Evolutionary conservation across 192 early-diverging fungal species (phyloP).

Genomic region (Coemansia sp.): DNA sequence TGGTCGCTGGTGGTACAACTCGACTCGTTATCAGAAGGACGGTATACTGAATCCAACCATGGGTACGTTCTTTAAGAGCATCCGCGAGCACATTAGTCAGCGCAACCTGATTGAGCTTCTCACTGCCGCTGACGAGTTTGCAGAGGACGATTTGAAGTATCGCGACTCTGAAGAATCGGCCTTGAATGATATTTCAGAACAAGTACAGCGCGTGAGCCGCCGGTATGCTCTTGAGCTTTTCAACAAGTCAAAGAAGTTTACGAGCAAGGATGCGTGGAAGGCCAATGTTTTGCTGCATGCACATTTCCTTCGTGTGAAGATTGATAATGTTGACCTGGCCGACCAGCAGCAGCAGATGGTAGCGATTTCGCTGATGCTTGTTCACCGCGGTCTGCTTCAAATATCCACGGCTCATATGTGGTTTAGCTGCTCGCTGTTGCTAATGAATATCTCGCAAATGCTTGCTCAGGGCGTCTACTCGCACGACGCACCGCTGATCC

Average conservation of each 20-base stretch:
- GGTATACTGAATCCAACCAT: slow-evolving; percentile 87
- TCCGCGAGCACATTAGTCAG: slow-evolving; percentile 71
- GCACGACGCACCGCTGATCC: slow-evolving; percentile 75
- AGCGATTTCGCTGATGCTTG: slow-evolving; percentile 67
- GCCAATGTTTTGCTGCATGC: slow-evolving; percentile 77
- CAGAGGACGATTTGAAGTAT: slow-evolving; percentile 43
- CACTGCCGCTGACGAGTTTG: slow-evolving; percentile 72
- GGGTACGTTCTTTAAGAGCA: slow-evolving; percentile 84
- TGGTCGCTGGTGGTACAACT: slow-evolving; percentile 93
- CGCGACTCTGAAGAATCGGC: slow-evolving; percentile 47
- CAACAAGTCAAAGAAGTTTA: slow-evolving; percentile 47
- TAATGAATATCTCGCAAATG: slow-evolving; percentile 86
- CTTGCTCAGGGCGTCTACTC: slow-evolving; percentile 84
- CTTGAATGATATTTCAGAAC: slow-evolving; percentile 47
- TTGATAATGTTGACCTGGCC: slow-evolving; percentile 53
- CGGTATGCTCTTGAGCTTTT: slow-evolving; percentile 40
- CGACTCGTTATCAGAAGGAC: slow-evolving; percentile 85
- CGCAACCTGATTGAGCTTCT: slow-evolving; percentile 74
- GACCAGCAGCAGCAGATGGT: slow-evolving; percentile 69
- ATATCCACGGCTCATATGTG: slow-evolving; percentile 85
- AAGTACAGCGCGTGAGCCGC: slow-evolving; percentile 37
- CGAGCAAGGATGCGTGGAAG: slow-evolving; percentile 56
- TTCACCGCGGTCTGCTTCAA: slow-evolving; percentile 81
- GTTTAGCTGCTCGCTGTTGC: slow-evolving; percentile 62
- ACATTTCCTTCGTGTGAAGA: slow-evolving; percentile 74